These are phyloP conservation scores for Citrus hindsii DNA, from an alignment of 345 rosid genomes.

Conservation along the genomic window DNA sequence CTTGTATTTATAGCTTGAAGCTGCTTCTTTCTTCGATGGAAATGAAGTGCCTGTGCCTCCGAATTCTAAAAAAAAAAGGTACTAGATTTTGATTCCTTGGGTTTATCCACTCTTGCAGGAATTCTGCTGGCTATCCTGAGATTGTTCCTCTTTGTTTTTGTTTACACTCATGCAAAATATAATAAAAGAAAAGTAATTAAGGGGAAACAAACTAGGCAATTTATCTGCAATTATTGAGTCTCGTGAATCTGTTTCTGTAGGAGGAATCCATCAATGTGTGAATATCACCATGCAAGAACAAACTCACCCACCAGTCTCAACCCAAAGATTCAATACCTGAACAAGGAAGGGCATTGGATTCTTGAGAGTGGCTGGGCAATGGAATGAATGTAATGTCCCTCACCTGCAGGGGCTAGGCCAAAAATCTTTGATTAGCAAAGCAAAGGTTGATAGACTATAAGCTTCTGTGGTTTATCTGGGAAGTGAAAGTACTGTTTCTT, in stretches of 20 bases:
- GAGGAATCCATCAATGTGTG: not conserved
- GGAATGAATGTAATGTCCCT: not conserved
- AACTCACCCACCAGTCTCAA: not conserved
- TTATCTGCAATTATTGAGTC: not conserved
- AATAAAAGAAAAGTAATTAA: not conserved
- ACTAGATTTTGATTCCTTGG: not conserved
- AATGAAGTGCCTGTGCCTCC: not conserved
- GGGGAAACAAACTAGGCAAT: not conserved
- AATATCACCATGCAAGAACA: not conserved
- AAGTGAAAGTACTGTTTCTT: not conserved
- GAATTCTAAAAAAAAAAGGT: conserved; percentile 2
- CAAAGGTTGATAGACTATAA: not conserved
- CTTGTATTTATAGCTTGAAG: not conserved
- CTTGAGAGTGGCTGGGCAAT: not conserved
- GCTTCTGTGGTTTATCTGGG: not conserved
- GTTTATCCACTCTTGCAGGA: not conserved
- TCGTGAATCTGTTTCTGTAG: not conserved
- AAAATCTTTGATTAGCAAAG: not conserved
- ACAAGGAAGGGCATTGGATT: not conserved
- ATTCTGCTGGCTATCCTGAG: not conserved
- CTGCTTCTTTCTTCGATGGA: not conserved
- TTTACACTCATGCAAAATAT: not conserved
- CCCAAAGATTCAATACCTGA: not conserved
- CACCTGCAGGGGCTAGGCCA: not conserved
- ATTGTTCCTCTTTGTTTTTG: not conserved